Percentiles rank a stretch among this genome's conserved stretches.
Conservation (phyloP, 2,329 filamentous ascomycete genomes). For the Penicillium paneum region DNA sequence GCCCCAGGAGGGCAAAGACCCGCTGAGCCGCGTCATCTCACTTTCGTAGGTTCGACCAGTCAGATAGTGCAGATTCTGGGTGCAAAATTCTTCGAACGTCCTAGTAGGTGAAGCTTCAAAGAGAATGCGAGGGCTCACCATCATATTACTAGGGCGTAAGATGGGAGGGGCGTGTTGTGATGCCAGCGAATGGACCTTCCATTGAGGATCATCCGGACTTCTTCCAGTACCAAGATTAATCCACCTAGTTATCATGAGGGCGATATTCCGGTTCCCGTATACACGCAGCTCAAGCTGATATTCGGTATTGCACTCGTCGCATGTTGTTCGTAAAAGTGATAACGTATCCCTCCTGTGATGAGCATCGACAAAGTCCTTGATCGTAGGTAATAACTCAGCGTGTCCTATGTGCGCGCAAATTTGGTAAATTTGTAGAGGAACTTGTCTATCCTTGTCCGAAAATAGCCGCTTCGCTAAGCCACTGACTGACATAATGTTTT, state of each 20-base stretch:
- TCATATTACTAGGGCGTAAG: not conserved
- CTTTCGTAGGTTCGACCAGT: not conserved
- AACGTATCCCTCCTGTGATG: not conserved
- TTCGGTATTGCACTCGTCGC: slow-evolving; percentile 2
- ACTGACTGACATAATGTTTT: slow-evolving; percentile 5
- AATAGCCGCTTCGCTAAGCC: not conserved
- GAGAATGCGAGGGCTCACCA: not conserved
- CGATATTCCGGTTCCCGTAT: not conserved
- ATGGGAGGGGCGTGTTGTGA: too few relatives aligned
- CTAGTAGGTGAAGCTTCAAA: not conserved
- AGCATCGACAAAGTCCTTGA: not conserved
- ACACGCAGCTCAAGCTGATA: slow-evolving; percentile 1
- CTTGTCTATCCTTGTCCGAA: not conserved
- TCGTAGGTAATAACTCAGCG: not conserved
- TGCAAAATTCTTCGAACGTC: not conserved
- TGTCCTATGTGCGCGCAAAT: not conserved
- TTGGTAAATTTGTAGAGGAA: not conserved
- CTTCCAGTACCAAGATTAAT: slow-evolving; percentile 6
- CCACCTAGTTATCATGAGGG: slow-evolving; percentile 7
- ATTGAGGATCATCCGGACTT: not conserved
- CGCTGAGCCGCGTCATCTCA: not conserved
- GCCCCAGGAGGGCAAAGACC: not conserved
- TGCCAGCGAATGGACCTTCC: not conserved
- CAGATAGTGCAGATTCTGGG: not conserved
- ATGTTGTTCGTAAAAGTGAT: not conserved